Evolutionary conservation across 768 basidiomycete genomes (phyloP).

Genomic region (Hebeloma cylindrosporum): DNA sequence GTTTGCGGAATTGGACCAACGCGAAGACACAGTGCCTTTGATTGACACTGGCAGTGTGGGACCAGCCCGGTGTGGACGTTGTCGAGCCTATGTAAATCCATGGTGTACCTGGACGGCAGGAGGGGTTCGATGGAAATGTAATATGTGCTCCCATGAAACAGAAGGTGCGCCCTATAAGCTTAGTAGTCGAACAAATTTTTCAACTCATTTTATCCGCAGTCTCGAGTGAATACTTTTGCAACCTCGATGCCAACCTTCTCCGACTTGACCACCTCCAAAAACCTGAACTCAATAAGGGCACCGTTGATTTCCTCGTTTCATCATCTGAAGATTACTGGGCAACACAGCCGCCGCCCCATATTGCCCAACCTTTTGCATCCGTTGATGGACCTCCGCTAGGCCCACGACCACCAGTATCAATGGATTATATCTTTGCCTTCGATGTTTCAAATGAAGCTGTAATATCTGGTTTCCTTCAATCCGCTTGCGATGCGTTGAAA

Average conservation of each 20-base stretch:
- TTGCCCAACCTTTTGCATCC: slow-evolving; percentile 54
- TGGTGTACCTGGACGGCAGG: slow-evolving; percentile 87
- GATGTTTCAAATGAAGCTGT: slow-evolving; percentile 77
- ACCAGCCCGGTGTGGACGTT: slow-evolving; percentile 81
- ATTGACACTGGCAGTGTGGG: slow-evolving; percentile 71
- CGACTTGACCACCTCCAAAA: slow-evolving; percentile 79
- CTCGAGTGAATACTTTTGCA: slow-evolving; percentile 77
- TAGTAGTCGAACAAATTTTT: slow-evolving; percentile 7
- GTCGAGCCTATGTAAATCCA: slow-evolving; percentile 90
- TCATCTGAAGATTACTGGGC: slow-evolving; percentile 77
- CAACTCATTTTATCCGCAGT: slow-evolving; percentile 45
- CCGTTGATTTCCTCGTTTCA: slow-evolving; percentile 85
- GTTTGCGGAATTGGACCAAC: slow-evolving; percentile 76
- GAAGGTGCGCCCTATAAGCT: slow-evolving; percentile 56
- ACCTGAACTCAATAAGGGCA: slow-evolving; percentile 88
- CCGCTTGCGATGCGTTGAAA: slow-evolving; percentile 63
- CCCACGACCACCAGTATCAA: slow-evolving; percentile 54
- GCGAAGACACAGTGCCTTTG: slow-evolving; percentile 78
- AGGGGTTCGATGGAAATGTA: slow-evolving; percentile 89
- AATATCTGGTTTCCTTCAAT: slow-evolving; percentile 64
- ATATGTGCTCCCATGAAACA: slow-evolving; percentile 83
- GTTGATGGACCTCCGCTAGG: slow-evolving; percentile 46
- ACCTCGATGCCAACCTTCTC: slow-evolving; percentile 73
- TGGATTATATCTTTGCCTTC: slow-evolving; percentile 83
- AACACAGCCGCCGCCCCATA: slow-evolving; percentile 54